Conservation (phyloP, 805 yeast genomes). For the Diddensiella transvaalensis region DNA sequence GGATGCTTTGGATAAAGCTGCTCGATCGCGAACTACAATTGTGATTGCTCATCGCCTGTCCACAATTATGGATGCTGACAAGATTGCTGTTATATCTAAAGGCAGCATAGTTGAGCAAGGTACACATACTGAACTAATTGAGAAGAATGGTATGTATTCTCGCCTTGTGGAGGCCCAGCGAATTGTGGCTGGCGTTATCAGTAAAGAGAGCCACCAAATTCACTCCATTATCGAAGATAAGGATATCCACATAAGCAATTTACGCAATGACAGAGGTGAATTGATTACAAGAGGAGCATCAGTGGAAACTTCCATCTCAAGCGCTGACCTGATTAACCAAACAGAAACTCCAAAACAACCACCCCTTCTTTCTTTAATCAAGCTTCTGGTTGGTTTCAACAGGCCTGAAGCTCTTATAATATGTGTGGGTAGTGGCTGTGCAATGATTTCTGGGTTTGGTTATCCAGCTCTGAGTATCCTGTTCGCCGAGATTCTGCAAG, state of each 20-base stretch:
- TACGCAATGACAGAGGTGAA: no score
- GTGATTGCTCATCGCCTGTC: conserved; percentile 57
- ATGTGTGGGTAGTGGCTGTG: conserved; percentile 28
- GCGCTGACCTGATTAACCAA: conserved; percentile 13
- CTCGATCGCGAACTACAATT: conserved; percentile 44
- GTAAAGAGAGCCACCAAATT: conserved; percentile 7
- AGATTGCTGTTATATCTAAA: conserved; percentile 48
- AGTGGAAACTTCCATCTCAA: conserved; percentile 18
- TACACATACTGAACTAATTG: conserved; percentile 40
- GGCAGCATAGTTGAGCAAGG: conserved; percentile 51
- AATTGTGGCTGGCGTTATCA: background rate
- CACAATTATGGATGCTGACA: conserved; percentile 53
- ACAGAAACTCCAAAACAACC: background rate
- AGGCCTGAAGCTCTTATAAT: conserved; percentile 26
- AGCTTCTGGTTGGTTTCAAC: conserved; percentile 23
- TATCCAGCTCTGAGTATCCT: conserved; percentile 37
- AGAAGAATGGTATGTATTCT: conserved; percentile 28
- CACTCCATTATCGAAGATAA: conserved; percentile 5
- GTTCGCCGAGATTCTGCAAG: conserved; percentile 34
- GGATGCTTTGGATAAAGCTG: conserved; percentile 38
- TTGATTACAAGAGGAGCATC: conserved; percentile 15
- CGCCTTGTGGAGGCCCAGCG: conserved; percentile 37
- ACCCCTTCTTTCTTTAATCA: conserved; percentile 7
- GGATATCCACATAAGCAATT: conserved; percentile 5
- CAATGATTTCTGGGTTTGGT: conserved; percentile 35